Base-by-base conservation (phyloP, 768 basidiomycete species). In the Tephrocybe sp. region DNA sequence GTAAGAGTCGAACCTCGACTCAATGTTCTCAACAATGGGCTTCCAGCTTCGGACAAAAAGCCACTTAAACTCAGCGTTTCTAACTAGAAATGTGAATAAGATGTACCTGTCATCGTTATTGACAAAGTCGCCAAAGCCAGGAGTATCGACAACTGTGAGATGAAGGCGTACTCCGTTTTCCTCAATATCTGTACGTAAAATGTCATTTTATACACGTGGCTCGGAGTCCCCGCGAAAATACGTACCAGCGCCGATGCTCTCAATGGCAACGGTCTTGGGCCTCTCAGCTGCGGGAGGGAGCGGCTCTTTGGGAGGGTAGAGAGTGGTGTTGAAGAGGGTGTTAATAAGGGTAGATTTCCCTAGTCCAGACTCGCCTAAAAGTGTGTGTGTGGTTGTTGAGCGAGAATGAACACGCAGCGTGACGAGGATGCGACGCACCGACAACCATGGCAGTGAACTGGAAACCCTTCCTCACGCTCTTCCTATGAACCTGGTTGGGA, bases 391-490 rank as follows among this genome's bases (percentile, higher is more conserved):
- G 18, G 17, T 53, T 40, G 50, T 58, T 48, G 59, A 60, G 56
- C 28, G 38, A 57, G 62, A 56, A 55, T 54, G 60, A 56, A 56
- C 62, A 52, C 46, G 46, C 44, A 53, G 45, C 58, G 55, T 52
- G 50, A 62, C 56, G 49, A 46, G 58, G 56, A 39, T 36, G 30
- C 33, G 45, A 51, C 58, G 33, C 24, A 96, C 96, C 96, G 67
- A 99, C 96, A 57, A 99, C 96, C 97, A 99, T 98, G 59, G 86
- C 80, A 48, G 94, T 96, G 76, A 99, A 99, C 71, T 98, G 93
- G 80, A 98, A 99, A 39, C 97, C 96, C 73, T 94, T 98, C 77
- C 93, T 82, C 42, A 97, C 90, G 63, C 93, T 96, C 77, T 97
- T 93, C 73, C 97, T 88, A 75, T 99, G 97, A 39, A 98, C 96